phyloP scores from a whole-genome alignment of 169 alveolate genomes.

The Plasmodium adleri region DNA sequence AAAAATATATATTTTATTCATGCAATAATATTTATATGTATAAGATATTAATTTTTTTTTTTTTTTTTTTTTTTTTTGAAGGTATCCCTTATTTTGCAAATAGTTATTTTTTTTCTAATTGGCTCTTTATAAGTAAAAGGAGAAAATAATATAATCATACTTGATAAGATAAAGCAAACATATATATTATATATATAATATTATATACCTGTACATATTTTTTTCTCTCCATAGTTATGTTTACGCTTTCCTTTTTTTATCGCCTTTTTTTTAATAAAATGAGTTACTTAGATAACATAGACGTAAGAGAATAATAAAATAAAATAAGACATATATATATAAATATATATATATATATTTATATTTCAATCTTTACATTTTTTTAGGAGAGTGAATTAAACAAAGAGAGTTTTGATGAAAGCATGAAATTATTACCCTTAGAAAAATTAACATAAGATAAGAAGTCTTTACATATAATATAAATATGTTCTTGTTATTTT shows the following conservation, averaged over 20 bases:
- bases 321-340: slow-evolving; percentile 2
- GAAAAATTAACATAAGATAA: slow-evolving; percentile 26
- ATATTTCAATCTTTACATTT: slow-evolving; percentile 6
- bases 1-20: slow-evolving; percentile 1
- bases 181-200: no score
- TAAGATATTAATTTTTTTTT: no score
- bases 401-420: slow-evolving; percentile 34
- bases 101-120: slow-evolving; percentile 62
- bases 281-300: slow-evolving; percentile 46
- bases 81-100: slow-evolving; percentile 70
- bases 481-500: no score
- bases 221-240: slow-evolving; percentile 34
- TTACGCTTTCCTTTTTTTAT: slow-evolving; percentile 35
- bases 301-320: slow-evolving; percentile 13
- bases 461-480: no score
- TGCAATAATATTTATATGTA: no score
- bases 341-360: neutral
- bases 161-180: no score
- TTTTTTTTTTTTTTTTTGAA: neutral
- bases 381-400: slow-evolving; percentile 24
- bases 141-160: neutral
- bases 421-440: slow-evolving; percentile 41
- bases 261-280: slow-evolving; percentile 38
- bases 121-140: slow-evolving; percentile 33
- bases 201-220: neutral